Evolutionary conservation across 805 yeast genomes (phyloP).

Genomic region (Candida xiaguanensis): DNA sequence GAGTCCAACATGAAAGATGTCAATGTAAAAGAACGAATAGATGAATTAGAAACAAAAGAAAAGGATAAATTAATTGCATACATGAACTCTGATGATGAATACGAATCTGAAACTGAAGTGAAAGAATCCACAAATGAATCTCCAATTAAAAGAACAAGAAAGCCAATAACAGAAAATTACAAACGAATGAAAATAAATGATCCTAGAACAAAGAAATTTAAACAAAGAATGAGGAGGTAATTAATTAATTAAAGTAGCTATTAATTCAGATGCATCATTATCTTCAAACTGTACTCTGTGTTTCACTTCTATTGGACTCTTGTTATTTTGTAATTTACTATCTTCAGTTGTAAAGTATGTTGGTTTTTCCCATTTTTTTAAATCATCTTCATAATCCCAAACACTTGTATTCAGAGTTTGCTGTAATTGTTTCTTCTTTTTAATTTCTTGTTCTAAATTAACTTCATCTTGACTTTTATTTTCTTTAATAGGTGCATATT

Average conservation of each 20-base stretch:
- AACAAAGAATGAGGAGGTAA: constrained; percentile 36
- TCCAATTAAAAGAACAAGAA: constrained; percentile 16
- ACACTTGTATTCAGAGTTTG: constrained; percentile 26
- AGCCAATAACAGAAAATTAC: constrained; percentile 46
- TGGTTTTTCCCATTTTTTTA: constrained; percentile 53
- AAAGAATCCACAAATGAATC: constrained; percentile 7
- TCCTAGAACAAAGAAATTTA: constrained; percentile 38
- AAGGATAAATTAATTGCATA: constrained; percentile 19
- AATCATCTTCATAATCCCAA: constrained; percentile 63
- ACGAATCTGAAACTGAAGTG: constrained; percentile 8
- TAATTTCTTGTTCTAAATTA: constrained; percentile 32
- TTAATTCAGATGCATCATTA: constrained; percentile 17
- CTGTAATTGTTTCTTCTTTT: constrained; percentile 24
- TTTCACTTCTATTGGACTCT: constrained; percentile 1
- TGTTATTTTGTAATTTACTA: background rate
- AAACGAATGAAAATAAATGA: constrained; percentile 51
- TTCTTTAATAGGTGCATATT: constrained; percentile 13
- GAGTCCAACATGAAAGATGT: constrained; percentile 31
- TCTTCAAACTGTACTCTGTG: constrained; percentile 25
- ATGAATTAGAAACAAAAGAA: constrained; percentile 27
- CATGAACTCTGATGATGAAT: constrained; percentile 17
- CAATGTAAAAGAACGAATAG: constrained; percentile 41
- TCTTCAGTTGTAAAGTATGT: constrained; percentile 26
- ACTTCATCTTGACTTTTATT: constrained; percentile 30
- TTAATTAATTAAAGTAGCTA: constrained; percentile 14